Percentiles rank a stretch among this genome's conserved stretches.
Conservation (phyloP, 2,329 filamentous ascomycete genomes). For the Teratosphaeria viscida region DNA sequence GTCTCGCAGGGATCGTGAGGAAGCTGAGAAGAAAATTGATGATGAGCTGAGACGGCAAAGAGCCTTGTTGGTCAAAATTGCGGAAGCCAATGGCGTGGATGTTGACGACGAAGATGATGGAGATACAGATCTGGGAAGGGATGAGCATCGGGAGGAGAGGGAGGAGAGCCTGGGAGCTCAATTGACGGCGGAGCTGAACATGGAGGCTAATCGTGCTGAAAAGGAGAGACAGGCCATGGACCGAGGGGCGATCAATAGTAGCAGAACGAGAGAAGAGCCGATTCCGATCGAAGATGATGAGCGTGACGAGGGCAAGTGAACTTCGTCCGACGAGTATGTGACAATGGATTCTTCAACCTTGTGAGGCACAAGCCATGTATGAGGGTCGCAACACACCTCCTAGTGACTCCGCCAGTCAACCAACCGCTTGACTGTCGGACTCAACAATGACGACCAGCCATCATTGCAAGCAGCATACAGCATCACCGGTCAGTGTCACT, state of each 20-base stretch:
- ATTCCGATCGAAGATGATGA: conserved; percentile 11
- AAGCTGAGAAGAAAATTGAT: conserved; percentile 24
- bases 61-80: conserved; percentile 16
- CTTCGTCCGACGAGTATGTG: neutral
- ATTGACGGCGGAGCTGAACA: conserved; percentile 18
- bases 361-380: neutral
- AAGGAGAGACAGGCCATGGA: neutral
- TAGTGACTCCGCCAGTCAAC: too few species aligned
- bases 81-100: conserved; percentile 16
- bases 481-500: too few species aligned
- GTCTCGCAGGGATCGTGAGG: conserved; percentile 25
- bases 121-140: neutral
- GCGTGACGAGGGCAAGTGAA: neutral
- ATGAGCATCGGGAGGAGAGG: conserved; percentile 9
- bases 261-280: conserved; percentile 1
- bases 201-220: conserved; percentile 12
- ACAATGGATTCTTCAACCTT: neutral
- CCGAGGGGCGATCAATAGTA: neutral
- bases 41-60: conserved; percentile 24
- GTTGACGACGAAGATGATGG: conserved; percentile 9
- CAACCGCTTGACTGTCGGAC: too few species aligned
- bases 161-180: conserved; percentile 18
- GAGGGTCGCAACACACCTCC: neutral
- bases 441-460: too few species aligned
- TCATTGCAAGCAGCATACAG: too few species aligned